Evolutionary conservation across 345 rosid genomes (phyloP), one percentile per base, ranked within the genome.

Genomic region (Linum lewisii): DNA sequence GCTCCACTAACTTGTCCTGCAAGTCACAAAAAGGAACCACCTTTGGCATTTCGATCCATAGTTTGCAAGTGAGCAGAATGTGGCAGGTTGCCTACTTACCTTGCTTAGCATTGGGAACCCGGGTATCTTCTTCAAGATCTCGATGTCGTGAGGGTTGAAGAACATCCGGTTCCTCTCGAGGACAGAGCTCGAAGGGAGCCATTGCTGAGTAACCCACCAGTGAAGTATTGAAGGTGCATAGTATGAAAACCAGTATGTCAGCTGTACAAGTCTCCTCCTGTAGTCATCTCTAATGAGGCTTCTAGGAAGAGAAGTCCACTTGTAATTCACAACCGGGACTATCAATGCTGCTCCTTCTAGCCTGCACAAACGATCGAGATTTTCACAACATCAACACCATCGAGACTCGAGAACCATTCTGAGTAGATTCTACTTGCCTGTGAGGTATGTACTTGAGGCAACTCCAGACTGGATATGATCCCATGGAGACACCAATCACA

Each of bases 401-500:
- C n/a, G n/a, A n/a, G n/a, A n/a, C n/a, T n/a, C n/a, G n/a, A n/a
- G n/a, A n/a, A n/a, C n/a, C n/a, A n/a, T n/a, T n/a, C n/a, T n/a
- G n/a, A 24, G 26, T 32, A 42, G 37, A n/a, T 50, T 69, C n/a
- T 5, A 42, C 47, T 42, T 82, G 80, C 98, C 98, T 88, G 75
- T 88, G 69, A 47, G 98, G 95, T 66, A 92, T 86, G 49, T 88
- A 63, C 69, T 79, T 83, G 78, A 92, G 87, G 72, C 93, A 86
- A 65, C 93, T 81, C 96, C 96, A 88, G 18, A 78, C 64, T n/a
- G 95, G 82, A 71, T 86, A 88, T 54, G 96, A 83, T 23, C 95
- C 98, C 87, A 92, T 83, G 24, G 96, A 92, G 69, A 91, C 81
- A 63, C 96, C 95, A 21, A 91, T 81, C 47, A 84, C 72, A 71